Evolutionary conservation across 1,139 yeast species (phyloP), one percentile per base, ranked within the genome.

Genomic region (Kluyveromyces marxianus): DNA sequence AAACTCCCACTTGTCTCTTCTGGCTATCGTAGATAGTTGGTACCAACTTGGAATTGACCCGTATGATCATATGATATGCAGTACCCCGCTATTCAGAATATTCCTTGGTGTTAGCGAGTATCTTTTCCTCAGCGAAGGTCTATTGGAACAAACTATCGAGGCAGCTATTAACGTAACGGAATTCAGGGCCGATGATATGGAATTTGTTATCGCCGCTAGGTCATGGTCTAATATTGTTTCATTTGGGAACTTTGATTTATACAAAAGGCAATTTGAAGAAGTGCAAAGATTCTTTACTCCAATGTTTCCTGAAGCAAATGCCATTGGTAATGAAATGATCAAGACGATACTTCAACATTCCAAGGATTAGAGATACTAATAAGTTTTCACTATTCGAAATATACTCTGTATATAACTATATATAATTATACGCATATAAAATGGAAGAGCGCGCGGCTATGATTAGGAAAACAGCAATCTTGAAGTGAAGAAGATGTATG

Each of bases 11-110:
- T 69, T 92, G 46, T 84, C 96, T 2, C 67, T 92, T 39, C 69
- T 92, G 47, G 95, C 95, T 1, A 89, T 92, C 44, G 97, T 88
- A 2, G 98, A 92, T 65, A 83, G 95, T 60, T 92, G 98, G 98
- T 76, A 75, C 58, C 81, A 82, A 53, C 68, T 88, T 42, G 85
- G 84, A 1, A 88, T 92, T 39, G 81, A 85, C 25, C 98, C 98
- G 2, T 90, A 92, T 60, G 97, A 90, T 62, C 98, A 92, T 65
- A 90, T 90, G 69, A 90, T 92, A 52, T 92, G 98, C 62, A 88
- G 97, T 1, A 92, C 98, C 0, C 98, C 98, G 35, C 59, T 83
- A 33, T 92, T 90, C 63, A 75, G 98, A 60, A 88, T 92, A 39
- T 88, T 94, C 67, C 72, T 92, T 43, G 98, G 97, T 37, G 97